A percentile compares a stretch with the other conserved stretches of the same genome.
Evolutionary conservation across 2,329 filamentous ascomycete species (phyloP).

Genomic region (Raffaelea arxii): DNA sequence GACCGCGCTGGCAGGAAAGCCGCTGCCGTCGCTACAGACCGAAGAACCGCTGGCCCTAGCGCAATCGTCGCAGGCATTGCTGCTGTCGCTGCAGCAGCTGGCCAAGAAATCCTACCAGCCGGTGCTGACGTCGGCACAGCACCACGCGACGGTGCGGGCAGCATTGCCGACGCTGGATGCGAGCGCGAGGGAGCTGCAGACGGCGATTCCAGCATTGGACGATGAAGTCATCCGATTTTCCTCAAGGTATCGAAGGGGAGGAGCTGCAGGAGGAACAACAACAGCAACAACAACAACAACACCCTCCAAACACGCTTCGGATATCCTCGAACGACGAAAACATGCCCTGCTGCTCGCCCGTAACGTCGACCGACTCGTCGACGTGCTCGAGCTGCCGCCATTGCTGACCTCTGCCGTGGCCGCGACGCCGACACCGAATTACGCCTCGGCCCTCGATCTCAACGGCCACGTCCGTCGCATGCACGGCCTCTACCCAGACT

Average conservation of each 20-base stretch:
- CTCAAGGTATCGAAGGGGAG: slow-evolving; percentile 56
- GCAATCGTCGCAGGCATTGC: slow-evolving; percentile 68
- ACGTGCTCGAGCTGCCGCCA: slow-evolving; percentile 82
- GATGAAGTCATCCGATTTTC: slow-evolving; percentile 71
- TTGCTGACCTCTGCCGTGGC: slow-evolving; percentile 73
- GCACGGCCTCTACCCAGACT: slow-evolving; percentile 71
- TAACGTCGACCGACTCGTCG: slow-evolving; percentile 81
- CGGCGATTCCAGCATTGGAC: slow-evolving; percentile 70
- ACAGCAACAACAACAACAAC: slow-evolving; percentile 43
- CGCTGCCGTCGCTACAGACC: slow-evolving; percentile 60
- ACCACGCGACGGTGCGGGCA: slow-evolving; percentile 63
- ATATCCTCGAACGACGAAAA: slow-evolving; percentile 59
- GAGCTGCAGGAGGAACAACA: slow-evolving; percentile 59
- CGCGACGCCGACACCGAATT: slow-evolving; percentile 57
- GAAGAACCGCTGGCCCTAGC: slow-evolving; percentile 72
- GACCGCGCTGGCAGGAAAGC: slow-evolving; percentile 64
- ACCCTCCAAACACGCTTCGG: background rate
- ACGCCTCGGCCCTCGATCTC: slow-evolving; percentile 81
- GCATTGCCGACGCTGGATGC: slow-evolving; percentile 61
- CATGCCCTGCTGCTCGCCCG: slow-evolving; percentile 71
- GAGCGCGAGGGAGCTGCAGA: slow-evolving; percentile 56
- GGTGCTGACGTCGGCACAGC: slow-evolving; percentile 70
- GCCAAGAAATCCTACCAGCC: slow-evolving; percentile 83
- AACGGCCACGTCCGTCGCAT: slow-evolving; percentile 89
- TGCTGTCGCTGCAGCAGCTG: slow-evolving; percentile 75